Percentiles rank a stretch among this genome's conserved stretches.
These are phyloP conservation scores for Epichloe uncinata DNA, from an alignment of 2,329 filamentous ascomycete species.

Conservation along the genomic window DNA sequence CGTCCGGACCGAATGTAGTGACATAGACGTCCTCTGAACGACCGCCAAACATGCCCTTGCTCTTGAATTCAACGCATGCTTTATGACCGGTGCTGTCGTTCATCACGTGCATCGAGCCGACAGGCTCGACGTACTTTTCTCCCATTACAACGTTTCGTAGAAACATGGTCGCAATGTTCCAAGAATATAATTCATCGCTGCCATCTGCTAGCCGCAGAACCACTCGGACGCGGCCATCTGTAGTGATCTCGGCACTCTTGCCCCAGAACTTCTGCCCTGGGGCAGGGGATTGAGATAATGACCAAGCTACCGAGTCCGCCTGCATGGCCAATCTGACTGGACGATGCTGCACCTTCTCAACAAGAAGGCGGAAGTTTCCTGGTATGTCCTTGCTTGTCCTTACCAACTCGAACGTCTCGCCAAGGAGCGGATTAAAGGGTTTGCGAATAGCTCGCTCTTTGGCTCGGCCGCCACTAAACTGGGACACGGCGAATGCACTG, in stretches of 20 bases:
- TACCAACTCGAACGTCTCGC: conserved; percentile 89
- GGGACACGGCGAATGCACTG: conserved; percentile 79
- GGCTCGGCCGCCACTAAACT: conserved; percentile 67
- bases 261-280: conserved; percentile 98
- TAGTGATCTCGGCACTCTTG: conserved; percentile 88
- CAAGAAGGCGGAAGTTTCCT: conserved; percentile 74
- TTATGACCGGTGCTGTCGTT: conserved; percentile 78
- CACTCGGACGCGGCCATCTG: conserved; percentile 73
- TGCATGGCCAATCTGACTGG: conserved; percentile 89
- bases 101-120: conserved; percentile 73
- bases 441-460: conserved; percentile 90
- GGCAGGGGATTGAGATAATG: conserved; percentile 71
- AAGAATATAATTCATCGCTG: conserved; percentile 73
- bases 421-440: conserved; percentile 92
- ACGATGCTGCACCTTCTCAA: conserved; percentile 88
- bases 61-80: conserved; percentile 80
- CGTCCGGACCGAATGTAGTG: conserved; percentile 55
- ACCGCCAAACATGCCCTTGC: conserved; percentile 94
- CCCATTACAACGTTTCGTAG: conserved; percentile 93
- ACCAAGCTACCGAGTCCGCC: conserved; percentile 77
- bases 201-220: conserved; percentile 53
- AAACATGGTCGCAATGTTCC: conserved; percentile 80
- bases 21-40: conserved; percentile 80
- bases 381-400: conserved; percentile 62
- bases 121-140: conserved; percentile 95